Conservation (phyloP, 768 basidiomycete genomes). For the Kondoa malvinella region DNA sequence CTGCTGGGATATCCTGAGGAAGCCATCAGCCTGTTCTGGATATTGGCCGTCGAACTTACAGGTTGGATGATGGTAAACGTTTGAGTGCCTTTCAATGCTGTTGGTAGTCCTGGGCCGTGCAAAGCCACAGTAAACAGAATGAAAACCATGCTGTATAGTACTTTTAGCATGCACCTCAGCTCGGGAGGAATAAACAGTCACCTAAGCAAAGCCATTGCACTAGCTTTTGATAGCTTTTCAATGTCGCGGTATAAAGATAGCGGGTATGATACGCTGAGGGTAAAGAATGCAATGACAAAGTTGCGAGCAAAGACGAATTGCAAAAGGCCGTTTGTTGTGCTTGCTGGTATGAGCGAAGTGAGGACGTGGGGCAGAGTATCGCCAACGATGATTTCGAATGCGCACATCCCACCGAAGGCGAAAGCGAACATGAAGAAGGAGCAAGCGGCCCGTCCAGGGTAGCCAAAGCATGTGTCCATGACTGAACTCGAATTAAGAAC, state of each 20-base stretch:
- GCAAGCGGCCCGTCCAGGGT: conserved; percentile 76
- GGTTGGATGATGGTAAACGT: conserved; percentile 59
- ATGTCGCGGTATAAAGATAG: conserved; percentile 92
- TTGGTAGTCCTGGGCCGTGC: conserved; percentile 57
- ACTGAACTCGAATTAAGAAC: neutral
- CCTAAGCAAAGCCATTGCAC: conserved; percentile 64
- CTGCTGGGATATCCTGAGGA: conserved; percentile 50
- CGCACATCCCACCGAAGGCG: conserved; percentile 81
- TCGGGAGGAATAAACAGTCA: neutral
- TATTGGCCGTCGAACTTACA: conserved; percentile 32
- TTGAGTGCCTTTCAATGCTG: conserved; percentile 60
- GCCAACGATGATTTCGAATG: conserved; percentile 91
- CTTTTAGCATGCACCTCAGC: neutral
- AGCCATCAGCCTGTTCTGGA: neutral
- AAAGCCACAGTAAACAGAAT: conserved; percentile 74
- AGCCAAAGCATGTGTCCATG: conserved; percentile 45
- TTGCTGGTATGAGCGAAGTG: conserved; percentile 58
- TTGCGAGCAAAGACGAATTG: conserved; percentile 68
- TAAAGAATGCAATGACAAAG: conserved; percentile 75
- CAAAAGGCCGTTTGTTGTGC: conserved; percentile 44
- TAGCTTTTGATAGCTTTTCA: conserved; percentile 85
- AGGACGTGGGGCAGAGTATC: conserved; percentile 94
- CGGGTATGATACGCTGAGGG: conserved; percentile 71
- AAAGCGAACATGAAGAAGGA: conserved; percentile 96
- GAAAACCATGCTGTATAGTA: conserved; percentile 55